These are phyloP conservation scores for Houttuynia cordata DNA, from an alignment of 164 flowering plant species.

Conservation along the genomic window DNA sequence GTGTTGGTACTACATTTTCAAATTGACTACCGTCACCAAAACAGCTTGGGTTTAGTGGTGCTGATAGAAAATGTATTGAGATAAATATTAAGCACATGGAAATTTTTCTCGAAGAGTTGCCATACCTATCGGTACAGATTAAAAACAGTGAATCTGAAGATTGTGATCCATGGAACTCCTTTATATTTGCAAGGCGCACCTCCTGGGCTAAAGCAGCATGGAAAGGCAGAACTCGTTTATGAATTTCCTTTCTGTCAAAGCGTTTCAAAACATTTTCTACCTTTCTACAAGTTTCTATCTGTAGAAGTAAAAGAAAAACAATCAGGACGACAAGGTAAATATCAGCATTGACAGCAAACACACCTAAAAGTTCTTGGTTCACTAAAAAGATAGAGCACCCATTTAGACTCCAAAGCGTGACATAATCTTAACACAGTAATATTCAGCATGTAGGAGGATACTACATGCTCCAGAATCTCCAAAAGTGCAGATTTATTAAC, in stretches of 20 bases:
- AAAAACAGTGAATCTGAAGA: constrained; percentile 39
- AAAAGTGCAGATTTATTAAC: too few relatives aligned
- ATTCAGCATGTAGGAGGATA: too few relatives aligned
- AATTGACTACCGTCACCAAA: not conserved
- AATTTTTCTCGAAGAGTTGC: not conserved
- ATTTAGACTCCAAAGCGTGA: too few relatives aligned
- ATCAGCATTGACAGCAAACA: too few relatives aligned
- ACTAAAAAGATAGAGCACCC: too few relatives aligned
- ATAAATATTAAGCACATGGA: too few relatives aligned
- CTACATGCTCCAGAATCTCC: too few relatives aligned
- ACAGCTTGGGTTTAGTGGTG: not conserved
- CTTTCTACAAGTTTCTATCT: constrained; percentile 97
- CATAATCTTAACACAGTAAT: too few relatives aligned
- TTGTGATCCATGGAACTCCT: constrained; percentile 45
- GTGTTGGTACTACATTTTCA: too few relatives aligned
- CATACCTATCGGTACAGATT: constrained; percentile 91
- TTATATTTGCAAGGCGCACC: constrained; percentile 53
- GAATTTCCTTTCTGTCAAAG: constrained; percentile 52
- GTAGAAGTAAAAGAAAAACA: constrained; percentile 9
- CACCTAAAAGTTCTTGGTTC: too few relatives aligned
- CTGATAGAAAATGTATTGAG: not conserved
- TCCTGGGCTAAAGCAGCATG: constrained; percentile 88
- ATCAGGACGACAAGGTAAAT: not conserved
- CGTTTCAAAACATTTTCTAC: constrained; percentile 81
- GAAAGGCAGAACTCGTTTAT: constrained; percentile 59